Evolutionary conservation across 2,329 filamentous ascomycete species (phyloP), one percentile per base, ranked within the genome.

Genomic region (Pseudocercospora fuligena): DNA sequence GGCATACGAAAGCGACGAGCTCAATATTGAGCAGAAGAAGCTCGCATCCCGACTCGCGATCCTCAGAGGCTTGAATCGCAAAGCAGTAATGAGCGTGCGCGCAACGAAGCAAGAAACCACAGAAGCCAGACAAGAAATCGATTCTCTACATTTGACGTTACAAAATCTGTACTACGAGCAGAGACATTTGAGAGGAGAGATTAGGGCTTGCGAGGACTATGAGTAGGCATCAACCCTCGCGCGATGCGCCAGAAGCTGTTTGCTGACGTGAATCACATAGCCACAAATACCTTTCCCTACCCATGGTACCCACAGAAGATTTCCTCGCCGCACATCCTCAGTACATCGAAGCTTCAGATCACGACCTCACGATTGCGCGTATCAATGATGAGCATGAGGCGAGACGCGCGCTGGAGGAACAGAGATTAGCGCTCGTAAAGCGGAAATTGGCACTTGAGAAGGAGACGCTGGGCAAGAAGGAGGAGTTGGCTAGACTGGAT

Each of bases 161-260:
- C 94, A 98, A 80, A 99, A 99, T 76, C 83, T 99, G 7, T 96
- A 95, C 79, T 99, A 99, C 77, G 94, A 99, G 80, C 94, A 98
- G 81, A 86, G 92, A 63, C 93, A 97, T 79, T 82, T 99, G 63
- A 89, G 92, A 70, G 92, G 92, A 58, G 95, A 99, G 80, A 98
- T 99, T 68, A 84, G 88, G 0, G 93, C 92, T 8, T 98, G 95
- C 78, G 92, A 97, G 77, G 91, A 90, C 60, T 97, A 96, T 74
- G 92, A 97, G 93, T 97, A 82, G 2, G 29, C 29, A 25, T 49
- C 33, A 19, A 31, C 29, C 25, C 5, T 56, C 19, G 7, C 19
- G n/a, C 51, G 1, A 19, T 49, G 16, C 46, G 25, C 51, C 3
- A 54, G 29, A 11, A 1, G 7, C 25, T 1, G 69, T 11, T 29